A percentile compares a stretch with the other conserved stretches of the same genome.
Evolutionary conservation across 139 green algal genomes (phyloP).

Genomic region (Deuterostichococcus epilithicus): DNA sequence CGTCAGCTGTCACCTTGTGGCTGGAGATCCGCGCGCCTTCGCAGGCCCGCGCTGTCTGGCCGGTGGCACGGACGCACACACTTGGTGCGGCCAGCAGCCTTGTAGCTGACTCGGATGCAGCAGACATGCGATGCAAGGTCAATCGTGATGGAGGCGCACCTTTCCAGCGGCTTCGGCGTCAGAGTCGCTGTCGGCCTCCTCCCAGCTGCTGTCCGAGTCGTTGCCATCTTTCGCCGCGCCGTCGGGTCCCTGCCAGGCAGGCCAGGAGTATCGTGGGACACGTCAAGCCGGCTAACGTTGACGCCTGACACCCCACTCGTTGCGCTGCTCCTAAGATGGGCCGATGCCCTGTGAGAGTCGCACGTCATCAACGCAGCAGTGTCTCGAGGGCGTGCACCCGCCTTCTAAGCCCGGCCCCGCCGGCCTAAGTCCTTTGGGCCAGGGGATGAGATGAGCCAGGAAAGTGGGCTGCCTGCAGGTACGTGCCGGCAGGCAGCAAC

Average conservation of each 20-base stretch:
- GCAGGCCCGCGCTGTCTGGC: no score
- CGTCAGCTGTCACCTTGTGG: no score
- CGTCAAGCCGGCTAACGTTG: no score
- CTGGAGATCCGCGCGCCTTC: no score
- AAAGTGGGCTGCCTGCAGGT: neutral
- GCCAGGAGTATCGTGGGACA: no score
- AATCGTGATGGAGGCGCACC: neutral
- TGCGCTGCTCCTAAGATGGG: no score
- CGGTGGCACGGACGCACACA: no score
- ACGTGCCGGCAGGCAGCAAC: neutral
- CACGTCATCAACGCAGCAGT: neutral
- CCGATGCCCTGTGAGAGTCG: neutral
- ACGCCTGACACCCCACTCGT: no score
- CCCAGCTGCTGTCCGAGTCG: neutral
- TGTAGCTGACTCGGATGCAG: no score
- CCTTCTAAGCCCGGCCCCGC: no score
- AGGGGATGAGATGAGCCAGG: neutral
- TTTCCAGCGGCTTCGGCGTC: neutral
- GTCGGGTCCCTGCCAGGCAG: neutral
- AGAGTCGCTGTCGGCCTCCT: neutral
- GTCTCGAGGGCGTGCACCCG: neutral
- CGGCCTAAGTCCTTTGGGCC: neutral
- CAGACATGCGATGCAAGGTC: neutral
- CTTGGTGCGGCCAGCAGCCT: no score
- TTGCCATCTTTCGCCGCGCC: neutral